These are phyloP conservation scores for Puccinia novopanici DNA, from an alignment of 1,284 basidiomycete genomes.

Conservation along the genomic window DNA sequence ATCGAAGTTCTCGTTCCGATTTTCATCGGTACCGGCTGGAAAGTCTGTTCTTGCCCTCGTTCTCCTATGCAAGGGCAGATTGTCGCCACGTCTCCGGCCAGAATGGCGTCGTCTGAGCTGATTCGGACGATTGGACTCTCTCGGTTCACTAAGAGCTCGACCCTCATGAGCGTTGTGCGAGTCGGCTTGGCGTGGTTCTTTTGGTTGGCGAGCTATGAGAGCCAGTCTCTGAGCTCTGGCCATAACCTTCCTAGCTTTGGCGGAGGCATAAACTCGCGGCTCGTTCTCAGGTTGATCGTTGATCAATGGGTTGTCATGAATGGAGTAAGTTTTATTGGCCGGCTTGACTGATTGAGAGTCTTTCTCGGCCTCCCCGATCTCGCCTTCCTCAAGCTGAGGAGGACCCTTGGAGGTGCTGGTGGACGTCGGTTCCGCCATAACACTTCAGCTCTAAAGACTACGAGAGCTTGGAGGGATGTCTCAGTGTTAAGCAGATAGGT, in stretches of 20 bases:
- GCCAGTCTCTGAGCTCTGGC: not conserved
- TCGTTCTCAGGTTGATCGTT: not conserved
- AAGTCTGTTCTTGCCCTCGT: not conserved
- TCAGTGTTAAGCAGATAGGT: not conserved
- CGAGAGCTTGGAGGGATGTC: not conserved
- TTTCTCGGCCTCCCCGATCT: slow-evolving; percentile 16
- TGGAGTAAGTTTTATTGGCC: not conserved
- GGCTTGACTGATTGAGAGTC: not conserved
- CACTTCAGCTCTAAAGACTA: not conserved
- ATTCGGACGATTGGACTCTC: not conserved
- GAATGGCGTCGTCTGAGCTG: not conserved
- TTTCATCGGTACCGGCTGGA: not conserved
- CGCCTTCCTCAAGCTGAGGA: slow-evolving; percentile 33
- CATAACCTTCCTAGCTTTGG: slow-evolving; percentile 24
- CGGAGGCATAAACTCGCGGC: slow-evolving; percentile 21
- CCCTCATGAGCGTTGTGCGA: slow-evolving; percentile 4
- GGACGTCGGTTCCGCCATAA: not conserved
- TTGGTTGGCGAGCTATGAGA: not conserved
- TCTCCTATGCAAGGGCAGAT: not conserved
- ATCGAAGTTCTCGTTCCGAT: slow-evolving; percentile 9
- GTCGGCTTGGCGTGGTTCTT: not conserved
- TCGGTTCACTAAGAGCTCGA: not conserved
- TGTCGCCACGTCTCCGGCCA: not conserved
- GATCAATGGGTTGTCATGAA: not conserved
- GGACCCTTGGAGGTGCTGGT: not conserved